Evolutionary conservation across 2,329 filamentous ascomycete species (phyloP).

Genomic region (Trichoderma atroviride): DNA sequence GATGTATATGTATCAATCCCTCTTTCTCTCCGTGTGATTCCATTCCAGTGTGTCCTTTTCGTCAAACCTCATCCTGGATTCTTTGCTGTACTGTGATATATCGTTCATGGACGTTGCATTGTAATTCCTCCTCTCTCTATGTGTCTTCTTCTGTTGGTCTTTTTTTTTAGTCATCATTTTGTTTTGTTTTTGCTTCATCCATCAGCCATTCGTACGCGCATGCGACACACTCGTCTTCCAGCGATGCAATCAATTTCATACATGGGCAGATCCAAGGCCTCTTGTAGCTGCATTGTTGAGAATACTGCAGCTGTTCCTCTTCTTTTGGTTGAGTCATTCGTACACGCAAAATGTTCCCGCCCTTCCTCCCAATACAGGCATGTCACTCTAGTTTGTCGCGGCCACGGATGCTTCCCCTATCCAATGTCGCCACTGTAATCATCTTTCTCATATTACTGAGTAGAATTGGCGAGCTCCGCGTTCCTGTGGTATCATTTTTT

Average conservation of each 20-base stretch:
- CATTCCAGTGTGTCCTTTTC: neutral
- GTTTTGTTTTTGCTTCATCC: neutral
- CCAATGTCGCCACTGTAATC: conserved; percentile 19
- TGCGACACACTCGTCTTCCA: neutral
- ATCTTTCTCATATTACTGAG: neutral
- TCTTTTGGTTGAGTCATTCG: neutral
- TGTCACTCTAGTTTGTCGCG: neutral
- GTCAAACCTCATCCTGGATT: conserved; percentile 7
- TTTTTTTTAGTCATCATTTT: neutral
- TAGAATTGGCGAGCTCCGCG: neutral
- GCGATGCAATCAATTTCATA: conserved; percentile 14
- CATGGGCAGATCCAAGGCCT: conserved; percentile 24
- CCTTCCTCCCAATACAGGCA: neutral
- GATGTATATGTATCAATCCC: conserved; percentile 29
- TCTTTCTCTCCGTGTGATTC: neutral
- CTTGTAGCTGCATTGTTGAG: neutral
- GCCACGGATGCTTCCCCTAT: conserved; percentile 14
- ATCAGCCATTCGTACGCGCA: neutral
- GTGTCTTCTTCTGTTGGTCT: neutral
- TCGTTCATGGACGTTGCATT: conserved; percentile 18
- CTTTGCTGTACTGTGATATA: conserved; percentile 5
- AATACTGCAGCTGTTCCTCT: neutral
- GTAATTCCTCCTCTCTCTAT: conserved; percentile 1
- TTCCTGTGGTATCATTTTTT: conserved; percentile 4
- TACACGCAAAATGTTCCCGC: conserved; percentile 3